Percentiles rank a stretch among this genome's conserved stretches.
Evolutionary conservation across 257 asterid species (phyloP).

Genomic region (Misopates orontium): DNA sequence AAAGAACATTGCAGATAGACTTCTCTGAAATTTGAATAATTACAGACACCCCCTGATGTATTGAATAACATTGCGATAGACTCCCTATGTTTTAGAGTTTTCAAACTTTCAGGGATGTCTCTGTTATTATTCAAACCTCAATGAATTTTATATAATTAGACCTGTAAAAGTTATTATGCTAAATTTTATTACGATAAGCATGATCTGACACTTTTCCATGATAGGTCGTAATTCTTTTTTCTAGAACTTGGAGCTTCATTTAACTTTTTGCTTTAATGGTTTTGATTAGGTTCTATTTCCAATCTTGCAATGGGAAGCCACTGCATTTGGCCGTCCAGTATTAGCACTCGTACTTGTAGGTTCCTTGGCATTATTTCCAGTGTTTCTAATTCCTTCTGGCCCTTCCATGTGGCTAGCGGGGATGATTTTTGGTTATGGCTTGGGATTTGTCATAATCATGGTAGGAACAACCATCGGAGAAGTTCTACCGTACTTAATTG

Average conservation of each 20-base stretch:
- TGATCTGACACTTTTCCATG: no score
- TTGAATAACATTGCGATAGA: no score
- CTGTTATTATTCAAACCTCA: no score
- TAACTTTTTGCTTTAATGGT: slow-evolving; percentile 28
- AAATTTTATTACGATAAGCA: no score
- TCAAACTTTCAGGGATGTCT: no score
- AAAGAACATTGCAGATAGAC: no score
- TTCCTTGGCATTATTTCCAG: slow-evolving; percentile 84
- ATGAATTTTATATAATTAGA: no score
- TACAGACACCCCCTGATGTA: no score
- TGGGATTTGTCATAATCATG: slow-evolving; percentile 87
- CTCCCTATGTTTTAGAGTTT: no score
- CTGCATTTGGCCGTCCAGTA: slow-evolving; percentile 80
- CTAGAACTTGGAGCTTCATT: neutral
- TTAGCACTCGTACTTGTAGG: slow-evolving; percentile 75
- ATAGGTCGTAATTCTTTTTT: neutral
- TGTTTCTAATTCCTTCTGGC: slow-evolving; percentile 78
- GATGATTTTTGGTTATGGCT: slow-evolving; percentile 91
- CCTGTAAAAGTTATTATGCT: no score
- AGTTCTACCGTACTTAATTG: slow-evolving; percentile 75
- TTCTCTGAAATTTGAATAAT: no score
- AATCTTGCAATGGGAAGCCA: slow-evolving; percentile 86
- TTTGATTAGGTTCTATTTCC: slow-evolving; percentile 68
- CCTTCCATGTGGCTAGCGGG: slow-evolving; percentile 99
- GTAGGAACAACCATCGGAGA: slow-evolving; percentile 83